Conservation (phyloP, 2,329 filamentous ascomycete species). For the Colletotrichum plurivorum region DNA sequence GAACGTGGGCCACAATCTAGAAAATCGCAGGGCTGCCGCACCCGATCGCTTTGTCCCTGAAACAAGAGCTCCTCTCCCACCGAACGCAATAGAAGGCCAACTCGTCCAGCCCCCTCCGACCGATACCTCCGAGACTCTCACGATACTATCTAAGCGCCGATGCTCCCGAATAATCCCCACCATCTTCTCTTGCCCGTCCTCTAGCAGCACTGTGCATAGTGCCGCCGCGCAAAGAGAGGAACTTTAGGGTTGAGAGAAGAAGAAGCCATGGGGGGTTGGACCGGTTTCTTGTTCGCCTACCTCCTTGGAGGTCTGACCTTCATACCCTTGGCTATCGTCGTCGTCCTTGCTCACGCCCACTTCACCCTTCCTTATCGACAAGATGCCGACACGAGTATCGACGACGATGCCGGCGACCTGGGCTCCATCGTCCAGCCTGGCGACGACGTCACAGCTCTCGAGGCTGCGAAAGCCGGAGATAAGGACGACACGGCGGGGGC, state of each 20-base stretch:
- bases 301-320: conserved; percentile 91
- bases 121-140: not conserved
- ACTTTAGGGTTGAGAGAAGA: not conserved
- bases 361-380: conserved; percentile 73
- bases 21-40: conserved; percentile 3
- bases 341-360: conserved; percentile 77
- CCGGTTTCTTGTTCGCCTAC: conserved; percentile 80
- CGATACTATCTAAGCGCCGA: conserved; percentile 25
- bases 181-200: conserved; percentile 17
- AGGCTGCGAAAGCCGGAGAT: conserved; percentile 67
- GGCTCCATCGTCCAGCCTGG: conserved; percentile 65
- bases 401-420: conserved; percentile 48
- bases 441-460: conserved; percentile 77
- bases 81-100: too few relatives aligned
- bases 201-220: conserved; percentile 33
- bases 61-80: conserved; percentile 18
- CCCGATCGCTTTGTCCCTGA: conserved; percentile 10
- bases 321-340: conserved; percentile 77
- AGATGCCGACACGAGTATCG: conserved; percentile 51
- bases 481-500: conserved; percentile 67
- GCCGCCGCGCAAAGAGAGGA: conserved; percentile 23
- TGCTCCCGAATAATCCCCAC: conserved; percentile 26
- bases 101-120: not conserved
- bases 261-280: conserved; percentile 64
- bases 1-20: conserved; percentile 10